Evolutionary conservation across 2,329 filamentous ascomycete species (phyloP), one percentile per base, ranked within the genome.

Genomic region (Aspergillus hortae): DNA sequence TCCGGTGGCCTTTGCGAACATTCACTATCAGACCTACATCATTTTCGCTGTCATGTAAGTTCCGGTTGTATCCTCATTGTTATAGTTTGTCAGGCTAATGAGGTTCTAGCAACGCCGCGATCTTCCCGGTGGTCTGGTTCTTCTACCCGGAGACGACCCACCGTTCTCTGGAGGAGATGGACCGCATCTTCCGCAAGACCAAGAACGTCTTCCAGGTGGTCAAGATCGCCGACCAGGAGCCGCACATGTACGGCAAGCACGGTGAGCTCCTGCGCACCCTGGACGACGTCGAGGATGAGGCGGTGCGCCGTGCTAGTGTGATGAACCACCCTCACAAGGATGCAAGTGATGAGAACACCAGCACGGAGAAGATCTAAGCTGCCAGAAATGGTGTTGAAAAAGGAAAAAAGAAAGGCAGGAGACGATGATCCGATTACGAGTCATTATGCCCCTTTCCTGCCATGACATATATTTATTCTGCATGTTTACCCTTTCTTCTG

Each of bases 91-190:
- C 23, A 27, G 55, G 50, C 58, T 62, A 44, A 56, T 33, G 15
- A 25, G 1, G 17, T 21, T 15, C 44, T 55, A 76, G 74, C 55
- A 82, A 82, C 61, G 78, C 78, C 14, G 72, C 73, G 58, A 82
- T 82, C 61, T 72, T 83, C 15, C 80, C 81, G 0, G 74, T 77
- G 6, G 77, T 80, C 44, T 84, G 82, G 69, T 80, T 83, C 68
- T 82, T 84, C 74, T 84, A 82, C 64, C 82, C 81, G 0, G 82
- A 84, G 61, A 84, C 81, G 2, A 80, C 80, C 9, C 78, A 77
- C 56, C 78, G 80, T 6, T 81, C 77, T 12, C 74, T 88, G 30
- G 86, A 89, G 67, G 86, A 89, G 65, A 83, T 89, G 69, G 86
- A 89, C 61, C 77, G 81, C 52, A 84, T 89, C 58, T 86, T 87